These are phyloP conservation scores for Akanthomyces muscarius DNA, from an alignment of 2,329 filamentous ascomycete species.

Conservation along the genomic window DNA sequence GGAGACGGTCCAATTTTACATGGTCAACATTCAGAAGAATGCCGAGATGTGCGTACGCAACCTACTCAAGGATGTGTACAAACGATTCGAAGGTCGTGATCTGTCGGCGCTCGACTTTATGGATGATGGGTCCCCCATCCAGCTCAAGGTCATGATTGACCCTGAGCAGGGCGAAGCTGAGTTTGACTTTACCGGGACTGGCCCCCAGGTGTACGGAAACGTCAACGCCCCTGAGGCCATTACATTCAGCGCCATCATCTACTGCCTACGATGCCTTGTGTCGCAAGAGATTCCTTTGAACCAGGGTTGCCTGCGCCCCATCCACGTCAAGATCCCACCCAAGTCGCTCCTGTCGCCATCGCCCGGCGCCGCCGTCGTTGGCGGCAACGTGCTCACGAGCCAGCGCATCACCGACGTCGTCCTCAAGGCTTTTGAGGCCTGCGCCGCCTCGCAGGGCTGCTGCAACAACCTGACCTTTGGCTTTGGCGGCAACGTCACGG, in stretches of 20 bases:
- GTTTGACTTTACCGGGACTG: slow-evolving; percentile 78
- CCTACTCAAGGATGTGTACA: slow-evolving; percentile 66
- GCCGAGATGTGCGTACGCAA: slow-evolving; percentile 71
- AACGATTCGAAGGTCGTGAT: slow-evolving; percentile 65
- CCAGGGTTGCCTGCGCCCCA: slow-evolving; percentile 74
- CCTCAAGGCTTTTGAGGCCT: slow-evolving; percentile 71
- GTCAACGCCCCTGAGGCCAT: slow-evolving; percentile 80
- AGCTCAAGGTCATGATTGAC: slow-evolving; percentile 70
- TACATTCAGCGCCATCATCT: slow-evolving; percentile 82
- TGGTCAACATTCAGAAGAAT: slow-evolving; percentile 76
- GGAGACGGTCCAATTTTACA: slow-evolving; percentile 77
- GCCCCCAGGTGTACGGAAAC: slow-evolving; percentile 74
- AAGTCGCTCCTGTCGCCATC: slow-evolving; percentile 72
- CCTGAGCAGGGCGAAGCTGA: slow-evolving; percentile 69
- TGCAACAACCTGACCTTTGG: slow-evolving; percentile 84
- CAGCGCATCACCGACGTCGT: slow-evolving; percentile 44
- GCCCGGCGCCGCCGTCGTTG: slow-evolving; percentile 74
- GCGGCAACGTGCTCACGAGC: slow-evolving; percentile 64
- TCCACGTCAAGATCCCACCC: slow-evolving; percentile 68
- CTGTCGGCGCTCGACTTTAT: slow-evolving; percentile 73
- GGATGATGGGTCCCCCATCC: slow-evolving; percentile 79
- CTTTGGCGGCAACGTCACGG: slow-evolving; percentile 50
- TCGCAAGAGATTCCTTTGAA: slow-evolving; percentile 79
- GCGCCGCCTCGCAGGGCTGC: slow-evolving; percentile 74
- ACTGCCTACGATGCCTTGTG: slow-evolving; percentile 76